Evolutionary conservation across 2,329 filamentous ascomycete species (phyloP), one percentile per base, ranked within the genome.

Genomic region (Cytospora chrysosperma): DNA sequence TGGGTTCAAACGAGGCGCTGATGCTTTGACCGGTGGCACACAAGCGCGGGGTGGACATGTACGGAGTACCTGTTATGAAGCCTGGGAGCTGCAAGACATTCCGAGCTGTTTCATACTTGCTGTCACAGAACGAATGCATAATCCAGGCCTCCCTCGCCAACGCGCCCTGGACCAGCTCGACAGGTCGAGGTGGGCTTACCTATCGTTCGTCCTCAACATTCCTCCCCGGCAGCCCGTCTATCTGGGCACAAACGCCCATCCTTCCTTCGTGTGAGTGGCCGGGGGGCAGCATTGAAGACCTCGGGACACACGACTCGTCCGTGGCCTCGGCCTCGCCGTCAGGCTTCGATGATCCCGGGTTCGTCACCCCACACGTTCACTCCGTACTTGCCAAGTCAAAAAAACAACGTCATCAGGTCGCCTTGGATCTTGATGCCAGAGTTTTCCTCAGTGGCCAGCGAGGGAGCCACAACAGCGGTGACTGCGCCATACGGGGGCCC

Each of bases 391-490:
- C 43, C 43, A 47, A 13, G 43, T 61, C 27, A 7, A 32, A 34
- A 34, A 34, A 34, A 34, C 7, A 55, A 61, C 59, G 59, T 61
- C 59, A 61, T 61, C 32, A 28, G 24, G 47, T 52, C 47, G 34
- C 30, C 34, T n/a, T 28, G 47, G 56, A 40, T 40, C 47, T 50
- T 17, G 24, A 24, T 37, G 37, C 47, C 34, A 61, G 37, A 37
- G 8, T 60, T 47, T 30, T 21, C 17, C 40, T 27, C 37, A 28
- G 21, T 8, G 47, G 32, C 32, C 26, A 37, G n/a, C 43, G 9
- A 19, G 49, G 27, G 24, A 50, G 51, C 40, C 59, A 61, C 59
- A 61, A 55, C 51, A 43, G 59, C 59, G 51, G 59, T 61, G 51
- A 55, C 59, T 55, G 27, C 51, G 43, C 43, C n/a, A 21, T 24